phyloP scores from a whole-genome alignment of 306 rosid species.

The Cucumis cinereus region DNA sequence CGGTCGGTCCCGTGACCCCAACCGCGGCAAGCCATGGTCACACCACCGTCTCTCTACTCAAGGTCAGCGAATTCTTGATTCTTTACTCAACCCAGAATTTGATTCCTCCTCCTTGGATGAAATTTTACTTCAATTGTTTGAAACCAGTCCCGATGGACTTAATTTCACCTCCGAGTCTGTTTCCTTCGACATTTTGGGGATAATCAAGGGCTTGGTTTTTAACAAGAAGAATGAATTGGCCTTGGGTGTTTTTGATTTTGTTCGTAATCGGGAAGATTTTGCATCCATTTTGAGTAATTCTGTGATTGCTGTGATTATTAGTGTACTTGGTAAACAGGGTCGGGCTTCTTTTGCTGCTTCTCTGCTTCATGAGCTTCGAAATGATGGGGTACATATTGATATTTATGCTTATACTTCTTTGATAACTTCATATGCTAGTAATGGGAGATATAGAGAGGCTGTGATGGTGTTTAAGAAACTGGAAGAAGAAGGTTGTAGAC shows the following conservation, averaged over 20 bases:
- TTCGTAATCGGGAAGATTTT: slow-evolving; percentile 21
- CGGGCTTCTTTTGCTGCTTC: slow-evolving; percentile 42
- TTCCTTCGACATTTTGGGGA: slow-evolving; percentile 41
- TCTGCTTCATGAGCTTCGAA: slow-evolving; percentile 34
- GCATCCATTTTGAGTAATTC: slow-evolving; percentile 30
- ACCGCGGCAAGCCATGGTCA: slow-evolving; percentile 77
- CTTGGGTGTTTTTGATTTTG: slow-evolving; percentile 44
- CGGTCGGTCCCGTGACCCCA: slow-evolving; percentile 49
- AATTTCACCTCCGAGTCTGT: slow-evolving; percentile 15
- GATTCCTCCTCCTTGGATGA: slow-evolving; percentile 18
- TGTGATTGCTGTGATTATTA: slow-evolving; percentile 46
- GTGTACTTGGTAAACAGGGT: slow-evolving; percentile 62
- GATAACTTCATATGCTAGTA: slow-evolving; percentile 58
- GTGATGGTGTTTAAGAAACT: slow-evolving; percentile 49
- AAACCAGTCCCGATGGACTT: slow-evolving; percentile 6
- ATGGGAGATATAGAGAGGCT: slow-evolving; percentile 66
- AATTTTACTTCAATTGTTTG: slow-evolving; percentile 21
- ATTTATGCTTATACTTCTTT: slow-evolving; percentile 72
- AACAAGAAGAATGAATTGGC: slow-evolving; percentile 46
- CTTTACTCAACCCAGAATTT: slow-evolving; percentile 32
- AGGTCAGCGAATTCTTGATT: slow-evolving; percentile 42
- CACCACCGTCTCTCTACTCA: slow-evolving; percentile 35
- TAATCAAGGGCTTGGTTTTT: slow-evolving; percentile 54
- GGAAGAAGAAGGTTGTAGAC: slow-evolving; percentile 57
- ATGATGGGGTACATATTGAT: slow-evolving; percentile 45